phyloP scores from a whole-genome alignment of 495 filamentous ascomycete genomes.

The Podospora didyma region DNA sequence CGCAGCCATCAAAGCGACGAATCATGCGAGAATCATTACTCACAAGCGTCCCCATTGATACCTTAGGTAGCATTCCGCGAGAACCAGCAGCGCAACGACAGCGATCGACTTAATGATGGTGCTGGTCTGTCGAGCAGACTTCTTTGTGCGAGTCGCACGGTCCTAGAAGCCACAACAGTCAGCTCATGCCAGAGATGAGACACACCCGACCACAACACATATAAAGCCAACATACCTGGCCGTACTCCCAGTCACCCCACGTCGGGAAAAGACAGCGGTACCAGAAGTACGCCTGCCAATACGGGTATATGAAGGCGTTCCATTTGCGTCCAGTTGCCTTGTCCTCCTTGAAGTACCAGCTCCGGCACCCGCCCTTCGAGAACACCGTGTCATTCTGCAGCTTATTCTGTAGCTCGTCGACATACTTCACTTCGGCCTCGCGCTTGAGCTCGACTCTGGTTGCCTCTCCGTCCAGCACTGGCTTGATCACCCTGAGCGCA shows the following conservation, averaged over 20 bases:
- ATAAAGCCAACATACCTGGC: not conserved
- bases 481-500: conserved; percentile 24
- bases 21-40: too few species aligned
- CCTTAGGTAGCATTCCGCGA: too few species aligned
- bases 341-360: conserved; percentile 36
- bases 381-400: conserved; percentile 27
- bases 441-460: conserved; percentile 30
- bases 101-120: too few species aligned
- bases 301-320: conserved; percentile 13
- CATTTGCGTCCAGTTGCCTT: not conserved
- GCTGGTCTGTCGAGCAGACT: not conserved
- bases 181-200: too few species aligned
- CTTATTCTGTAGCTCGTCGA: conserved; percentile 19
- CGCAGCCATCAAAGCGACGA: not conserved
- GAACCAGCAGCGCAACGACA: too few species aligned
- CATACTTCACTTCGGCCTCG: conserved; percentile 27
- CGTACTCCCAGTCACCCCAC: conserved; percentile 5
- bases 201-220: not conserved
- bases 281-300: conserved; percentile 4
- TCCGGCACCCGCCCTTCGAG: conserved; percentile 25
- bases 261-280: conserved; percentile 5
- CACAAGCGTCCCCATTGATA: too few species aligned
- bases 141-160: not conserved
- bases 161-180: not conserved
- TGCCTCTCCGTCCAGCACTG: conserved; percentile 32